Evolutionary conservation across 2,329 filamentous ascomycete genomes (phyloP).

Genomic region (Paraconiothyrium brasiliense): DNA sequence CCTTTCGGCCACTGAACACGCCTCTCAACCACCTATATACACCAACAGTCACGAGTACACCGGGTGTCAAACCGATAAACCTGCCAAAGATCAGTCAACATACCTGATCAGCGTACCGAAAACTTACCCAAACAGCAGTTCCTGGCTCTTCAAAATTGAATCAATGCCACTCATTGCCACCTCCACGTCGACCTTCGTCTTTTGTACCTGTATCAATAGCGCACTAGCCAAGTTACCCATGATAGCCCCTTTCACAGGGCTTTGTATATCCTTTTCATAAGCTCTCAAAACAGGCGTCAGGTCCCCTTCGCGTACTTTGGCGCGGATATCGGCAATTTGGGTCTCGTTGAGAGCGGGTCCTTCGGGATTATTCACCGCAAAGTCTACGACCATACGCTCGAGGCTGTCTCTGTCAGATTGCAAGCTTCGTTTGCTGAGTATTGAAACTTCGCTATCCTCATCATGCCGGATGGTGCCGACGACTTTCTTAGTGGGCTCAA

Average conservation of each 20-base stretch:
- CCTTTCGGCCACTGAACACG: constrained; percentile 74
- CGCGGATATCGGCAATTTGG: constrained; percentile 77
- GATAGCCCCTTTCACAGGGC: constrained; percentile 82
- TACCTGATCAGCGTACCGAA: background rate
- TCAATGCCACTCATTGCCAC: constrained; percentile 97
- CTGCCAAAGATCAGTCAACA: constrained; percentile 49
- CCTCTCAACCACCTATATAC: constrained; percentile 75
- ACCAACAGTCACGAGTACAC: constrained; percentile 86
- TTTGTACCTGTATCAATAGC: constrained; percentile 94
- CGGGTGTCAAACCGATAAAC: constrained; percentile 94
- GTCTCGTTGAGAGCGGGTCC: constrained; percentile 69
- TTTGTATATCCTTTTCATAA: constrained; percentile 87
- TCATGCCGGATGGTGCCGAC: constrained; percentile 94
- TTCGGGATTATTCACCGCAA: constrained; percentile 82
- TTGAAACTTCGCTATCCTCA: constrained; percentile 89
- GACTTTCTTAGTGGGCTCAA: constrained; percentile 83
- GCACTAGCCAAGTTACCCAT: constrained; percentile 88
- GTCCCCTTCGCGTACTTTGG: constrained; percentile 88
- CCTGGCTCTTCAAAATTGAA: constrained; percentile 91
- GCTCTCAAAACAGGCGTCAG: constrained; percentile 89
- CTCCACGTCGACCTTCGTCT: constrained; percentile 98
- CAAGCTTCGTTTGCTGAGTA: constrained; percentile 94
- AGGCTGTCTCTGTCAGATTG: constrained; percentile 89
- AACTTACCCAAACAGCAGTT: constrained; percentile 82
- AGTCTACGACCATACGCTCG: constrained; percentile 98